phyloP scores from a whole-genome alignment of 2,329 filamentous ascomycete species.

The Chaetomium strumarium region DNA sequence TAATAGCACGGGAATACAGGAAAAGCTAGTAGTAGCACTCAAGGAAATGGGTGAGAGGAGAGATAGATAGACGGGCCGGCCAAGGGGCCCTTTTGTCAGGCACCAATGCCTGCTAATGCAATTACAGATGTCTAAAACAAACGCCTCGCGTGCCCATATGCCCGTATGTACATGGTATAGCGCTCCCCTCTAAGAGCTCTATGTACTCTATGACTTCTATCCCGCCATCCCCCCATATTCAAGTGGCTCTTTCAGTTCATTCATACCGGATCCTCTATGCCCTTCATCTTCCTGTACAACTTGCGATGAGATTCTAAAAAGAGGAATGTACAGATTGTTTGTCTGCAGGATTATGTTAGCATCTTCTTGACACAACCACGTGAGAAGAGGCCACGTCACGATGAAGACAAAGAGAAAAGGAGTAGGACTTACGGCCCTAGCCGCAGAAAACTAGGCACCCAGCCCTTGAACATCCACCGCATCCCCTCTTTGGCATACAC shows the following conservation, averaged over 20 bases:
- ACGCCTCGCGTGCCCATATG: neutral
- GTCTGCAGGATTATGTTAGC: conserved; percentile 36
- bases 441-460: conserved; percentile 70
- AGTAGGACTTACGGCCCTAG: conserved; percentile 51
- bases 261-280: conserved; percentile 32
- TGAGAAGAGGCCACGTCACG: neutral
- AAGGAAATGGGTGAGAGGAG: neutral
- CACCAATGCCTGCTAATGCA: conserved; percentile 5
- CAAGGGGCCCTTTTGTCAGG: neutral
- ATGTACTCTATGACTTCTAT: neutral
- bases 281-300: conserved; percentile 55
- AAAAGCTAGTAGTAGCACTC: conserved; percentile 1
- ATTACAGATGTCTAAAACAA: conserved; percentile 1
- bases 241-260: conserved; percentile 22
- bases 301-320: conserved; percentile 85
- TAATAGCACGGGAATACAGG: conserved; percentile 3
- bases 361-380: neutral
- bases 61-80: neutral
- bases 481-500: conserved; percentile 67
- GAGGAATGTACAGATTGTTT: conserved; percentile 82
- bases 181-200: neutral
- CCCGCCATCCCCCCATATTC: conserved; percentile 11
- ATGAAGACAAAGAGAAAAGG: conserved; percentile 18
- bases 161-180: conserved; percentile 1
- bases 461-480: conserved; percentile 83